phyloP scores from a whole-genome alignment of 2,329 filamentous ascomycete genomes.

The Arthroderma sp. region DNA sequence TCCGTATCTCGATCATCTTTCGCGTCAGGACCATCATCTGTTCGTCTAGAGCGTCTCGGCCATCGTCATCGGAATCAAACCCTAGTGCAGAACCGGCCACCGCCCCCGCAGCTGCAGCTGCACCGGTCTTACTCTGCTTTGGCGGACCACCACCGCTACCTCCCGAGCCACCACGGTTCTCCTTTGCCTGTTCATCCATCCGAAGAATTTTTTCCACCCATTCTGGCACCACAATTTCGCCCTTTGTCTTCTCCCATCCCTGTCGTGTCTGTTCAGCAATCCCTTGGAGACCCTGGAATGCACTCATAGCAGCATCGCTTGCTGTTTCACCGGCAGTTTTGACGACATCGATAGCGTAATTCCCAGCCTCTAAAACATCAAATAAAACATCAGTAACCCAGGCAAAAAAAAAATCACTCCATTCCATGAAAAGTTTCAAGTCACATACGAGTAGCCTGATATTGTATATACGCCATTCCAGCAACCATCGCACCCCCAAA shows the following conservation, averaged over 20 bases:
- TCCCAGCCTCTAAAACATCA: slow-evolving; percentile 50
- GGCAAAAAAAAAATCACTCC: background rate
- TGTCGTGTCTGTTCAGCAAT: slow-evolving; percentile 66
- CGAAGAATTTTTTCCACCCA: slow-evolving; percentile 68
- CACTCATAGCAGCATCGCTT: slow-evolving; percentile 50
- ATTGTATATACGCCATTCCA: slow-evolving; percentile 82
- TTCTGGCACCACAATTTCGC: slow-evolving; percentile 55
- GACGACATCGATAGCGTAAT: slow-evolving; percentile 63
- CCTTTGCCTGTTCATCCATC: slow-evolving; percentile 47
- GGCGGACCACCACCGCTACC: slow-evolving; percentile 37
- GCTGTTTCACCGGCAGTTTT: slow-evolving; percentile 60
- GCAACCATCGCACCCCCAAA: slow-evolving; percentile 82
- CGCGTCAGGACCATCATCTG: slow-evolving; percentile 99
- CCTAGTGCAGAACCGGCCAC: slow-evolving; percentile 68
- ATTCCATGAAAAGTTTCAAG: background rate
- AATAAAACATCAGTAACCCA: slow-evolving; percentile 1
- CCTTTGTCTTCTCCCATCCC: slow-evolving; percentile 75
- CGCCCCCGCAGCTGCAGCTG: slow-evolving; percentile 51
- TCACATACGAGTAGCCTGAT: slow-evolving; percentile 73
- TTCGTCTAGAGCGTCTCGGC: slow-evolving; percentile 69
- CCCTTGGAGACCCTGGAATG: slow-evolving; percentile 60
- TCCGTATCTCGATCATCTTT: slow-evolving; percentile 99
- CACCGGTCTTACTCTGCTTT: slow-evolving; percentile 42
- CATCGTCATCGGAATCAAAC: slow-evolving; percentile 53
- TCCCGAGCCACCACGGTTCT: slow-evolving; percentile 31